Evolutionary conservation across 306 rosid genomes (phyloP), one percentile per base, ranked within the genome.

Genomic region (Corylus heterophylla): DNA sequence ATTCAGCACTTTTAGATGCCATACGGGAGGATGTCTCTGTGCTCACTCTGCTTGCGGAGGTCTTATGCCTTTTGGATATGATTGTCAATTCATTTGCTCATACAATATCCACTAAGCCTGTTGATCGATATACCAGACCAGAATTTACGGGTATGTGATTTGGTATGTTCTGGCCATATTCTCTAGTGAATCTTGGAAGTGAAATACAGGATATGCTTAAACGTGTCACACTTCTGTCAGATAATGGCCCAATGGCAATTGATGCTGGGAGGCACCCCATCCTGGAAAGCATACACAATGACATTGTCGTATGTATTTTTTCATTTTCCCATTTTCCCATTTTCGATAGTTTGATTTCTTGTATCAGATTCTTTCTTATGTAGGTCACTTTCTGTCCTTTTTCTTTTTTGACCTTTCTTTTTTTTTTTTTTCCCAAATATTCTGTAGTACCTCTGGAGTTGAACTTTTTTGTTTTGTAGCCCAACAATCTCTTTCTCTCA

Each of bases 241-340:
- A 89, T 74, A 82, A 82, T 83, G 98, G 98, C 27, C 98, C 98
- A 56, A 83, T 85, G 91, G 98, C 98, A 75, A 91, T 95, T 89
- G 98, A 95, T 89, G 91, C 95, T 83, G 97, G 97, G 54, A 91
- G 94, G 83, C 98, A 95, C 85, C 98, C 98, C 44, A 92, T 95
- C 81, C 86, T 95, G 71, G 98, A 95, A 83, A 85, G 87, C 84
- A 85, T 95, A 79, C 97, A 92, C 91, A 89, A 79, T 52, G 97
- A 95, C 75, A 91, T 91, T 66, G 86, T 95, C 39, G 97, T 95
- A 95, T 4, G 94, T 78, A 69, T 37, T 51, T 62, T 74, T 79
- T 3, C 35, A 31, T 31, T 31, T 31, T 31, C 35, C 35, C 35
- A 31, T 31, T 31, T 31, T 31, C 35, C 37, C 64, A 54, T 74